These are phyloP conservation scores for Gamsiella multidivaricata DNA, from an alignment of 192 early-diverging fungal species.

Conservation along the genomic window DNA sequence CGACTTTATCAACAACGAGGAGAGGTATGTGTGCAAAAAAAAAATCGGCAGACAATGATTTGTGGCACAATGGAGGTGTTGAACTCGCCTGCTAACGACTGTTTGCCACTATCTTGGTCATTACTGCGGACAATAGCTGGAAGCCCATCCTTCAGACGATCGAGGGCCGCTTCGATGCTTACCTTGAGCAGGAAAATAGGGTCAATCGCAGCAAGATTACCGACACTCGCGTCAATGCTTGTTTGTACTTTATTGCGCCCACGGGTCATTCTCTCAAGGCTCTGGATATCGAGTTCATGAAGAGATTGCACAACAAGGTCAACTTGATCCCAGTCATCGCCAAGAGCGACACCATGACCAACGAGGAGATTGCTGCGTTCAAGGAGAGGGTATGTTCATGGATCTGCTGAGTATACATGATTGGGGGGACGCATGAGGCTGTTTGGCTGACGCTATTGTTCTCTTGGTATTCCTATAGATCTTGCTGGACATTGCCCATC, in stretches of 20 bases:
- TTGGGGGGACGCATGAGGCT: not conserved
- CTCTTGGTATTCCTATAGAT: slow-evolving; percentile 50
- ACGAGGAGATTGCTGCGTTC: slow-evolving; percentile 82
- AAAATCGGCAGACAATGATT: too few species aligned
- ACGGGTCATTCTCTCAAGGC: slow-evolving; percentile 93
- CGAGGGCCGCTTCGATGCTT: slow-evolving; percentile 94
- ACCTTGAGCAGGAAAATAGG: slow-evolving; percentile 94
- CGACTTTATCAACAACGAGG: slow-evolving; percentile 98
- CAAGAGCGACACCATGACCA: slow-evolving; percentile 91
- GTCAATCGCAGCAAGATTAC: slow-evolving; percentile 88
- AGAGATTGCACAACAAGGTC: slow-evolving; percentile 86
- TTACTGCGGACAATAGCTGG: slow-evolving; percentile 74
- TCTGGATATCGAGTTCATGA: slow-evolving; percentile 97
- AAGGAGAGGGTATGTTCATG: slow-evolving; percentile 77
- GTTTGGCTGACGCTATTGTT: too few species aligned
- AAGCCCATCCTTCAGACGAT: slow-evolving; percentile 98
- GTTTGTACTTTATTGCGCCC: slow-evolving; percentile 97
- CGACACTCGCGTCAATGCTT: slow-evolving; percentile 95
- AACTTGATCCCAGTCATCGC: slow-evolving; percentile 91
- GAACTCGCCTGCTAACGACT: too few species aligned
- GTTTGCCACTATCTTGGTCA: too few species aligned
- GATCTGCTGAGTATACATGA: not conserved
- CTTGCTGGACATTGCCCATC: slow-evolving; percentile 81
- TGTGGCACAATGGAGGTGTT: too few species aligned
- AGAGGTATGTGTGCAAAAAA: slow-evolving; percentile 75